Base-by-base conservation (phyloP, 176 grass and related monocot species). In the Triticum dicoccoides region DNA sequence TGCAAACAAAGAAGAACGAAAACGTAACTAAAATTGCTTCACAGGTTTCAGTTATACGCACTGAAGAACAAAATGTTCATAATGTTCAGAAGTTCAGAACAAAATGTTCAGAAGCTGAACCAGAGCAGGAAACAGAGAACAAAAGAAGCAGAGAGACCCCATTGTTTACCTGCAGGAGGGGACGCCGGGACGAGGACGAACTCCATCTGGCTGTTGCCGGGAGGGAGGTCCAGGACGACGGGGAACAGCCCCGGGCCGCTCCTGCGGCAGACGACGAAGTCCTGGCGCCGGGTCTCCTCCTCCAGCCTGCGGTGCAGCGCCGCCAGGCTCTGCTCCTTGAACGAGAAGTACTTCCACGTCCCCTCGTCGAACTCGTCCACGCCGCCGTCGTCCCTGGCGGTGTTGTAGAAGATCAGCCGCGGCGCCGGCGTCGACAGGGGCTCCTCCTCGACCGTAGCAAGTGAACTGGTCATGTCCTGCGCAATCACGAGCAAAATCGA, bases 351-450 rank as follows among this genome's bases (percentile, higher is more conserved):
- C 76, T 73, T 80, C 85, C 89, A 91, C 9, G 89, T 88, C n/a
- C 81, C 89, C 10, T 84, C 82, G 82, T 88, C 81, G 70, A 91
- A 85, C 61, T 81, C 81, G 69, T 91, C 89, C 81, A 87, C 89
- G 76, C 61, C 6, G 49, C 89, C 89, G 82, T 91, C 82, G 76
- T 88, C 82, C 34, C 86, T 70, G 30, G 89, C 82, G 0, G 70
- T 91, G 77, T 88, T 91, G 89, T 88, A 84, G 86, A 88, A 91
- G 69, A 91, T 88, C 9, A 69, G 84, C 49, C 86, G 81, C 29
- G 61, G 38, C 82, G 54, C 62, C 77, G 77, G 49, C 85, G n/a
- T 80, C 69, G 35, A 13, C 61, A 61, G 69, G 11, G 45, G 37
- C 69, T 87, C 89, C 81, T 84, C 65, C 54, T 86, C 89, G 56